A percentile compares a stretch with the other conserved stretches of the same genome.
phyloP scores from a whole-genome alignment of 352 stramenopile species.

The Thraustochytrium sp. region DNA sequence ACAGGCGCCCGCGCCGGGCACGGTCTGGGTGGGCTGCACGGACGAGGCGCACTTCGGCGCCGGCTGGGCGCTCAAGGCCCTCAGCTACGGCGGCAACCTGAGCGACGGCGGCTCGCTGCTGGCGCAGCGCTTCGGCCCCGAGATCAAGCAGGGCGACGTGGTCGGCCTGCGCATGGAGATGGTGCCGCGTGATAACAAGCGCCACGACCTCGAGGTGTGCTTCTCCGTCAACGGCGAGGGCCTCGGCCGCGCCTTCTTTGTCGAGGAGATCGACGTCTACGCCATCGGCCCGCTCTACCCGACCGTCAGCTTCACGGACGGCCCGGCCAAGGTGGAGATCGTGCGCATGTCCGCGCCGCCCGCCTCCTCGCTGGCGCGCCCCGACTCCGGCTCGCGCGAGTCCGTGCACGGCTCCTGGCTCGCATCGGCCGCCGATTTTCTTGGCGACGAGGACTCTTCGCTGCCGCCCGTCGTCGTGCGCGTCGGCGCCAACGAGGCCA shows the following conservation, averaged over 20 bases:
- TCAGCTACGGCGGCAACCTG: conserved; percentile 27
- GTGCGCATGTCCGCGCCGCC: not conserved
- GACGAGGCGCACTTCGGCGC: conserved; percentile 28
- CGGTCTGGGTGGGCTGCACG: not conserved
- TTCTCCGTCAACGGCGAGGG: conserved; percentile 25
- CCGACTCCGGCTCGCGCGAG: not conserved
- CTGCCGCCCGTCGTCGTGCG: not conserved
- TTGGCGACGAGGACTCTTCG: not conserved
- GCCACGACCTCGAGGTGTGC: not conserved
- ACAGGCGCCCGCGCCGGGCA: not conserved
- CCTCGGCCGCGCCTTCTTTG: not conserved
- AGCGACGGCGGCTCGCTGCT: conserved; percentile 18
- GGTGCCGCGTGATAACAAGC: not conserved
- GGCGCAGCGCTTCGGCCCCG: not conserved
- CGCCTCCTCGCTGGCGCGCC: not conserved
- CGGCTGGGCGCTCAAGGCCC: conserved; percentile 21
- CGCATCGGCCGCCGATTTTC: not conserved
- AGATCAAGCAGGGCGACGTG: conserved; percentile 1
- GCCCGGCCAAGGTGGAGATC: not conserved
- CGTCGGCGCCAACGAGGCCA: not conserved
- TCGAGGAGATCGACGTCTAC: not conserved
- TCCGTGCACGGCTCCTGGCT: not conserved
- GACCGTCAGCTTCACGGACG: not conserved
- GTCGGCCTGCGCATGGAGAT: not conserved
- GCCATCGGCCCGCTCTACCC: conserved; percentile 6